Evolutionary conservation across 2,329 filamentous ascomycete genomes (phyloP).

Genomic region (Apiospora hydei): DNA sequence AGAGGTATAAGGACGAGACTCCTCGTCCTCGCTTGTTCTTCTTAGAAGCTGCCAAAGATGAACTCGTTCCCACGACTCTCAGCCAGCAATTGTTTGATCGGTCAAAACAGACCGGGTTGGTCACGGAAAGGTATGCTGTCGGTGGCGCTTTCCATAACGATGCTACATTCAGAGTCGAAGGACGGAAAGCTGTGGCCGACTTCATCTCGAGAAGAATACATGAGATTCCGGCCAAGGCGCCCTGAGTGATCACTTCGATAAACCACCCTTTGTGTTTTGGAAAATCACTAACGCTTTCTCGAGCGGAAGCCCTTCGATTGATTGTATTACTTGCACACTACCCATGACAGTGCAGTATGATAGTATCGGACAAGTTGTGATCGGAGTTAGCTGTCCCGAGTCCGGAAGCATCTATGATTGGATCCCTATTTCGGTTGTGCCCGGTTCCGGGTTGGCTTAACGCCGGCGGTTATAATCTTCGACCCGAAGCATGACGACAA

Average conservation of each 20-base stretch:
- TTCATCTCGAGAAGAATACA: constrained; percentile 43
- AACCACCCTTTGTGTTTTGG: background rate
- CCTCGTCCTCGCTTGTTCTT: constrained; percentile 53
- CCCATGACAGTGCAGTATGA: background rate
- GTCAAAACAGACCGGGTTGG: constrained; percentile 56
- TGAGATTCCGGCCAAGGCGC: background rate
- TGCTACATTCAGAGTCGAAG: constrained; percentile 55
- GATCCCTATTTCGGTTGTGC: background rate
- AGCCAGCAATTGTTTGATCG: constrained; percentile 53
- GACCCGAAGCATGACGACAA: background rate
- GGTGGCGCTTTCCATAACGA: constrained; percentile 64
- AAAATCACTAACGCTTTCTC: too few species aligned
- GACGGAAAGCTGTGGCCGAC: constrained; percentile 52
- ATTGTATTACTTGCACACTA: background rate
- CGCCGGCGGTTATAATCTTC: background rate
- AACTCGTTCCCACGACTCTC: constrained; percentile 63
- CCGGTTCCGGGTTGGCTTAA: background rate
- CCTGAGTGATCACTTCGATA: background rate
- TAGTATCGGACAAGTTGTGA: background rate
- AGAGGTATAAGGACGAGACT: constrained; percentile 36
- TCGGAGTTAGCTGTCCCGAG: background rate
- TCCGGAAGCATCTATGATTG: background rate
- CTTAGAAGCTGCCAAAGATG: constrained; percentile 64
- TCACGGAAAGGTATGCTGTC: constrained; percentile 53
- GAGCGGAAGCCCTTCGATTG: background rate